phyloP scores from a whole-genome alignment of 805 yeast genomes.

The Kregervanrija delftensis region DNA sequence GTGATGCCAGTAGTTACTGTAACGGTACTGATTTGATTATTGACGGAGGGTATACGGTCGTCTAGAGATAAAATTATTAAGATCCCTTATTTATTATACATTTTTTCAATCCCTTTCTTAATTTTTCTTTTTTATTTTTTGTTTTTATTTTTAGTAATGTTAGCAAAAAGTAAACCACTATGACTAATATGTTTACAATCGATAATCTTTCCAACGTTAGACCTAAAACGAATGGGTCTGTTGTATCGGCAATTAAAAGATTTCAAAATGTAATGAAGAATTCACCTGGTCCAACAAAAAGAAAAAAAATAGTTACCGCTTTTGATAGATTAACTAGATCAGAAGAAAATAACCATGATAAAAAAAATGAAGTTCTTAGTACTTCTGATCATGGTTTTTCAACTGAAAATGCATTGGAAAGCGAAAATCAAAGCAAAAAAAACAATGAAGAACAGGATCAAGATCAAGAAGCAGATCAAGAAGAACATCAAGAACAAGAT shows the following conservation, averaged over 20 bases:
- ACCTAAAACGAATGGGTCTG: constrained; percentile 2
- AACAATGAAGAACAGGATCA: too few relatives aligned
- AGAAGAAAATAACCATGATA: too few relatives aligned
- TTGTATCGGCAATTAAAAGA: constrained; percentile 5
- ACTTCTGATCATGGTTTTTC: too few relatives aligned
- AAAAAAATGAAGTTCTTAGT: too few relatives aligned
- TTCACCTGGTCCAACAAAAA: neutral
- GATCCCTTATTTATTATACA: neutral
- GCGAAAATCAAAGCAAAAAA: too few relatives aligned
- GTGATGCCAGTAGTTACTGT: constrained; percentile 73
- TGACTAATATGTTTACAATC: too few relatives aligned
- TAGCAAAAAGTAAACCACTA: neutral
- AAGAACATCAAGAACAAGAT: too few relatives aligned
- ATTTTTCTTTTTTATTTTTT: neutral
- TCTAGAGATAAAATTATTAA: constrained; percentile 22
- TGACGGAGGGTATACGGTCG: constrained; percentile 70
- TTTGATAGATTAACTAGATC: constrained; percentile 1
- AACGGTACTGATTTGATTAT: constrained; percentile 72
- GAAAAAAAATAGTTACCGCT: constrained; percentile 1
- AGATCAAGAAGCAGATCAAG: too few relatives aligned
- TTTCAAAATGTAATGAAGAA: constrained; percentile 2
- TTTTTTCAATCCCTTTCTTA: neutral
- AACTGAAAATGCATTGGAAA: too few relatives aligned
- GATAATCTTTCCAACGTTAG: too few relatives aligned
- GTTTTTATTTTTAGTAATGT: neutral